Percentiles rank a stretch among this genome's conserved stretches.
These are phyloP conservation scores for Fistulifera pelliculosa DNA, from an alignment of 108 stramenopile genomes.

Conservation along the genomic window DNA sequence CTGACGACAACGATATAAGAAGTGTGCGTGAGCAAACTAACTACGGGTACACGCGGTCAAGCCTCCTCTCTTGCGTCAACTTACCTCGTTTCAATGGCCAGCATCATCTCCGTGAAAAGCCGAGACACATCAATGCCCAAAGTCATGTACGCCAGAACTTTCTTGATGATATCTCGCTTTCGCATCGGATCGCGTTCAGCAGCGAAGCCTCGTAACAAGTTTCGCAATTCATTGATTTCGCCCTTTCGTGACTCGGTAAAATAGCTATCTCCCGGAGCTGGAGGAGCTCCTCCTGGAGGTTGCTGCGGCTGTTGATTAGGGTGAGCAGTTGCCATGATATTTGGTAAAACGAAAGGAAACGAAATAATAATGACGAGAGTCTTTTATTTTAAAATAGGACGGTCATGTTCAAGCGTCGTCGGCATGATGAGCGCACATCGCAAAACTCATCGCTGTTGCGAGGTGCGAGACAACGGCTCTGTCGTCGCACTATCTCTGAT, in stretches of 20 bases:
- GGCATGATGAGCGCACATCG: no score
- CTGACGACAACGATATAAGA: constrained; percentile 11
- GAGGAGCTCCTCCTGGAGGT: constrained; percentile 6
- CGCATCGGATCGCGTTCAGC: constrained; percentile 88
- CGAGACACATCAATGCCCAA: constrained; percentile 98
- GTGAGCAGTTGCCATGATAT: neutral
- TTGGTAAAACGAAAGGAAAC: no score
- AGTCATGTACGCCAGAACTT: constrained; percentile 99
- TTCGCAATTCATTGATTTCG: constrained; percentile 91
- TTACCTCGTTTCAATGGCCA: constrained; percentile 5
- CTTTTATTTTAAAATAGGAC: no score
- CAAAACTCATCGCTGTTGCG: no score
- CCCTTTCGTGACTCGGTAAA: constrained; percentile 93
- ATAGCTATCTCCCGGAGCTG: constrained; percentile 72
- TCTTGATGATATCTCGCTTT: constrained; percentile 98
- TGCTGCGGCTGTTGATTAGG: neutral
- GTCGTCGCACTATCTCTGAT: no score
- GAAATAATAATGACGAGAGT: no score
- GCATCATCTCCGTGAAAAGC: constrained; percentile 98
- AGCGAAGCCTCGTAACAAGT: constrained; percentile 82
- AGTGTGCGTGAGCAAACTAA: neutral
- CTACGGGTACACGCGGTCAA: neutral
- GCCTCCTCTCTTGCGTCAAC: neutral
- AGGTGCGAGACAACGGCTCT: no score
- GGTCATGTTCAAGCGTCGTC: no score